Evolutionary conservation across 192 early-diverging fungal species (phyloP), one percentile per base, ranked within the genome.

Genomic region (Linnemannia zychae): DNA sequence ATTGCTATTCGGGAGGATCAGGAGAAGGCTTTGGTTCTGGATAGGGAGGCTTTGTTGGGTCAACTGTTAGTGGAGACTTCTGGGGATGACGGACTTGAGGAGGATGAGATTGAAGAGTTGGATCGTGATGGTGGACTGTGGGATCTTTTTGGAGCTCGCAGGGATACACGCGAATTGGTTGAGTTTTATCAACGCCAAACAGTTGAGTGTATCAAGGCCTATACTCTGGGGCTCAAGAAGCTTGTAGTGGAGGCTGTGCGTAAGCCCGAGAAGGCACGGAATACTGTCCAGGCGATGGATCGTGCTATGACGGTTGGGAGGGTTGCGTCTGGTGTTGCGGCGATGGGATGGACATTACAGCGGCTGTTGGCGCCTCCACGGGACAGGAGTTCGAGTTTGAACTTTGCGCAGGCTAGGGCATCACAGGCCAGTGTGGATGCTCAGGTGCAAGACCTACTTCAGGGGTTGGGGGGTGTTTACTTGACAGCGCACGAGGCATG

Each of bases 401-500:
- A 66, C 57, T 85, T 85, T 69, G 65, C 69, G 15, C 80, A 81
- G 33, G 71, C 66, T 36, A 38, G 82, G 20, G 76, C 77, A 0
- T 22, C 40, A 17, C 73, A 85, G 36, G 57, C 67, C 24, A 73
- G 67, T 47, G 72, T 87, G 65, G 91, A 91, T 40, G 67, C 74
- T 46, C 87, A 74, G 60, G 81, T 87, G n/a, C 36, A 77, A 12
- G 74, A 36, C 16, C 57, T 90, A 66, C 70, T 88, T 11, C 53
- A 78, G 3, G 71, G 53, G 0, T 70, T 92, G 22, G 75, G 84
- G 24, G 49, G 60, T 16, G 82, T 89, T 13, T 91, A 90, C 50
- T 71, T 88, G 13, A 22, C 52, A 12, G 87, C 90, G 33, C 87
- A 92, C 76, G 68, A 75, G 16, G 52, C 77, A 5, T 92, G 92